phyloP scores from a whole-genome alignment of 441 rosid genomes.

The Arabidopsis hybrid region DNA sequence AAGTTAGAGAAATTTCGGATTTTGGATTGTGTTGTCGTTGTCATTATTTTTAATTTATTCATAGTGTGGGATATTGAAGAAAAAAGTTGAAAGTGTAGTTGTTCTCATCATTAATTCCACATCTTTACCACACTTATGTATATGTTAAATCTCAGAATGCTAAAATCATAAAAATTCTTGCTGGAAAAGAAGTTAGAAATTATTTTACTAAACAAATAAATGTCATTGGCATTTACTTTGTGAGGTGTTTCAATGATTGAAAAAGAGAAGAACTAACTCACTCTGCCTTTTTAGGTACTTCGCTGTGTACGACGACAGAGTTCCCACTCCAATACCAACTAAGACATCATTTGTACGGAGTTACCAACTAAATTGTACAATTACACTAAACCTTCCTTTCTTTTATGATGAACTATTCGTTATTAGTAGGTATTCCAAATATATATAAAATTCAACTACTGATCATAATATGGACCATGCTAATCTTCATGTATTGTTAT shows the following conservation, averaged over 20 bases:
- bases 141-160: slow-evolving; percentile 1
- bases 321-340: slow-evolving; percentile 33
- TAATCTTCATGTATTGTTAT: too few relatives aligned
- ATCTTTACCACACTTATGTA: slow-evolving; percentile 13
- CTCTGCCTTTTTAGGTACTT: slow-evolving; percentile 33
- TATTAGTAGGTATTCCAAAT: too few relatives aligned
- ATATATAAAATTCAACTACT: too few relatives aligned
- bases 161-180: background rate
- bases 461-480: too few relatives aligned
- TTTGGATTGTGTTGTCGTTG: background rate
- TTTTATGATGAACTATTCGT: too few relatives aligned
- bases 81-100: background rate
- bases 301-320: slow-evolving; percentile 44
- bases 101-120: slow-evolving; percentile 24
- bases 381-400: slow-evolving; percentile 9
- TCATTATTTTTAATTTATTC: slow-evolving; percentile 2
- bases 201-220: background rate
- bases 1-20: background rate
- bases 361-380: slow-evolving; percentile 25
- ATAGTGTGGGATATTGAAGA: background rate
- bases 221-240: slow-evolving; percentile 17
- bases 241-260: slow-evolving; percentile 47
- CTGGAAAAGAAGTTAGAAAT: slow-evolving; percentile 12
- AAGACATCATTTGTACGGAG: slow-evolving; percentile 32
- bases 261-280: slow-evolving; percentile 35